Base-by-base conservation (phyloP, 371 early-diverging fungal species). In the Actinomortierella wolfii region DNA sequence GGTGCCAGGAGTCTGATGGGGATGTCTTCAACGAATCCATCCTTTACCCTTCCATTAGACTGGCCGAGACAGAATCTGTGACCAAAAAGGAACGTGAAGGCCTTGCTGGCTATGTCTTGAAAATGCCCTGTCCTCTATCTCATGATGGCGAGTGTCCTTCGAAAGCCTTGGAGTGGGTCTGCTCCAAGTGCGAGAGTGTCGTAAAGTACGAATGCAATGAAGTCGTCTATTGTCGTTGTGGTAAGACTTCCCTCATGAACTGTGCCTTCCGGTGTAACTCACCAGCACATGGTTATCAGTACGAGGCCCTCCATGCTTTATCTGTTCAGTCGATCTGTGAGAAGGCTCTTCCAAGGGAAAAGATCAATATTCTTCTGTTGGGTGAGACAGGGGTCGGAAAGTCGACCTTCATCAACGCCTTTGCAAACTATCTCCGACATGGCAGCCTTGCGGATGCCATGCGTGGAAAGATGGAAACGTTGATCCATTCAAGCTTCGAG, bases 341-440 rank as follows among this genome's bases (percentile, higher is more conserved):
- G 44, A 55, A 61, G 55, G 26, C 44, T 17, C 49, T 18, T 29
- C 57, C 57, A 2, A 47, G 42, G 23, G 59, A 64, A 20, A 57
- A 70, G 56, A 56, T 62, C 44, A 58, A 61, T 40, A 62, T 71
- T 41, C 26, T 61, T 39, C 45, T 71, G 21, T 56, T 71, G 50
- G 66, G 62, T 17, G 61, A 64, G 42, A 69, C 70, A 4, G 70
- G 70, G 13, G 70, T 69, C 28, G 64, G 70, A 28, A 71, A 65
- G 47, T 64, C 65, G 21, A 71, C 65, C 18, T 71, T 64, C 54
- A 71, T 71, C 56, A 71, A 71, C 13, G 61, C 61, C 57, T 58
- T 57, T 61, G 65, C 54, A 25, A 69, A 70, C 54, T 70, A 70
- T 49, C 59, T 69, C 2, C 56, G 26, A 44, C 65, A 57, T 25